Evolutionary conservation across 2,329 filamentous ascomycete genomes (phyloP).

Genomic region (Aspergillus bombycis): DNA sequence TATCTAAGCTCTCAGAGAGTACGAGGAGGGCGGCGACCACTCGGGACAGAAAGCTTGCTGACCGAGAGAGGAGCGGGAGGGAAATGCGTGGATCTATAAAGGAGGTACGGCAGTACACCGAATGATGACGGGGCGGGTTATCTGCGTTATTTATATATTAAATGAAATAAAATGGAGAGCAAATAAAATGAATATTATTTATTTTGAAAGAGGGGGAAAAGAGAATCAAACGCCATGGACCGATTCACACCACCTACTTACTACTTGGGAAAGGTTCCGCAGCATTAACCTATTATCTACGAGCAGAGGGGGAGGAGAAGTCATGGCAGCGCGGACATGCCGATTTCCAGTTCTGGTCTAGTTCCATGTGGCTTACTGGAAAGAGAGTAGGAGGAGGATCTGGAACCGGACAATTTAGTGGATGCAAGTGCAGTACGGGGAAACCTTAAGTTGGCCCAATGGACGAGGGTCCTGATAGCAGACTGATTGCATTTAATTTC

Average conservation of each 20-base stretch:
- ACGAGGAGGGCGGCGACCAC: not conserved
- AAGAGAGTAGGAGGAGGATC: not conserved
- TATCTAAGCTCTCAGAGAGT: not conserved
- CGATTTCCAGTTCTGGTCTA: not conserved
- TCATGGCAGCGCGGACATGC: conserved; percentile 1
- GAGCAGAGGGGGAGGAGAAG: not conserved
- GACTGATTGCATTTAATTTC: conserved; percentile 1
- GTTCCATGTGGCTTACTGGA: conserved; percentile 9
- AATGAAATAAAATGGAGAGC: not conserved
- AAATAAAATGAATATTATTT: not conserved
- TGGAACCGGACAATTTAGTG: conserved; percentile 9
- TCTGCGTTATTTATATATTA: not conserved
- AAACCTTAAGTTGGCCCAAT: conserved; percentile 11
- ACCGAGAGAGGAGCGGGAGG: not conserved
- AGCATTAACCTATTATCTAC: conserved; percentile 1
- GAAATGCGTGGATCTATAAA: not conserved
- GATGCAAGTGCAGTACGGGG: conserved; percentile 8
- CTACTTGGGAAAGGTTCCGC: not conserved
- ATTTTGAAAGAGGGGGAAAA: not conserved
- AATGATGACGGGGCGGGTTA: not conserved
- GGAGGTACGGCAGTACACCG: not conserved
- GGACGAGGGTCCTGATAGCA: conserved; percentile 1
- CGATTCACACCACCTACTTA: not conserved
- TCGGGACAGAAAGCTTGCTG: not conserved
- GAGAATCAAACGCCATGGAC: not conserved